A percentile compares a stretch with the other conserved stretches of the same genome.
Evolutionary conservation across 441 rosid species (phyloP).

Genomic region (Populus hybrid): DNA sequence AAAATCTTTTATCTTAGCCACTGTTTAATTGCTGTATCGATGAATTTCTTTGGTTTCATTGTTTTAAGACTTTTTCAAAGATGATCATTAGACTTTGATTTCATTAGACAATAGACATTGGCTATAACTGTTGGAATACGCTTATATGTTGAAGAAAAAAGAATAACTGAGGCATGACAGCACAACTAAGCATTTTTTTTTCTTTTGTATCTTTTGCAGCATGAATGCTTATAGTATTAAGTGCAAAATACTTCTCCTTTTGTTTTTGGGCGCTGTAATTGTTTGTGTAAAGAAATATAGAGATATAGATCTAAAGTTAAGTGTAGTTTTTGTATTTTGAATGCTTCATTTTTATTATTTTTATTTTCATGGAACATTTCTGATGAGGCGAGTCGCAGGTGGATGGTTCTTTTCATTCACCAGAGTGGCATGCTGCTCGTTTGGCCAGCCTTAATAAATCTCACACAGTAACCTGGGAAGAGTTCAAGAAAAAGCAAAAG

Average conservation of each 20-base stretch:
- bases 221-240: no score
- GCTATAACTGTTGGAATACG: no score
- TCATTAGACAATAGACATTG: no score
- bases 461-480: slow-evolving; percentile 93
- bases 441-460: slow-evolving; percentile 96
- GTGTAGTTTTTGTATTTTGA: background rate
- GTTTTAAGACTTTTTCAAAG: no score
- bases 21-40: background rate
- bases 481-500: slow-evolving; percentile 86
- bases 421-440: slow-evolving; percentile 99
- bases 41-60: background rate
- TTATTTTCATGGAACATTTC: slow-evolving; percentile 44
- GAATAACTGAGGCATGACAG: no score
- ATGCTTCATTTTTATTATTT: background rate
- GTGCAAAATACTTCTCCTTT: no score
- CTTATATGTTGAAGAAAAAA: no score
- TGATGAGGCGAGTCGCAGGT: slow-evolving; percentile 98
- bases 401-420: slow-evolving; percentile 99
- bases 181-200: no score
- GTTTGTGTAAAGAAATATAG: background rate
- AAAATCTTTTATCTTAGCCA: no score
- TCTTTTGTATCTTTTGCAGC: no score
- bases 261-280: no score
- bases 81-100: no score
- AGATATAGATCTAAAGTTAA: background rate